Base-by-base conservation (phyloP, 106 monocot species). In the Agapanthus africanus region DNA sequence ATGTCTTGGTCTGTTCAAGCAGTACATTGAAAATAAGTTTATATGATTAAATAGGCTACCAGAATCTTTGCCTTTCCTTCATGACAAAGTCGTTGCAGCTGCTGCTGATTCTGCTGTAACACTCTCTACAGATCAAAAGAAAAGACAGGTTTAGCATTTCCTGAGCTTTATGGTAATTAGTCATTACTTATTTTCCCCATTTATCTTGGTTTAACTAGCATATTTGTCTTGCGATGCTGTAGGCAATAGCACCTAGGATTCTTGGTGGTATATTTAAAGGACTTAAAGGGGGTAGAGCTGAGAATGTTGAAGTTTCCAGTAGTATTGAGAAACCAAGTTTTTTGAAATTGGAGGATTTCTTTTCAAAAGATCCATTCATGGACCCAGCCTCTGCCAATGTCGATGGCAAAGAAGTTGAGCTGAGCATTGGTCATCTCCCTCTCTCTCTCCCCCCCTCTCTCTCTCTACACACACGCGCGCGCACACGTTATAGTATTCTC, bases 51-150 rank as follows among this genome's bases (percentile, higher is more conserved):
- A 47, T 73, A 95, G 97, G 74, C 77, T 90, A 73, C 82, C 92
- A 80, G 89, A 97, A 65, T 87, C 84, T 79, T 65, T 88, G 44
- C 97, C 97, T 33, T 79, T 66, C 77, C 92, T 97, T 76, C 97
- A 97, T 79, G 92, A 97, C 73, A 83, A 90, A 82, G 91, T 97
- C 71, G 84, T 92, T 74, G 97, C 97, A 41, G 82, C 92, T 23
- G 97, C 97, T 68, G 89, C 89, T 49, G 80, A 77, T 74, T 88
- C 87, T 71, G 89, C 97, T 18, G 75, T 81, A 61, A 66, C 28
- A 37, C 54, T 76, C 52, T 81, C 78, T 63, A 62, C 37, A 26
- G 51, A 70, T 80, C 81, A 84, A 69, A 92, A 82, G 72, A 94
- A 80, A 67, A 89, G 70, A 75, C 81, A 91, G 89, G 89, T 92